A percentile compares a stretch with the other conserved stretches of the same genome.
Conservation (phyloP, 73 alveolate genomes). For the Paramecium caudatum region DNA sequence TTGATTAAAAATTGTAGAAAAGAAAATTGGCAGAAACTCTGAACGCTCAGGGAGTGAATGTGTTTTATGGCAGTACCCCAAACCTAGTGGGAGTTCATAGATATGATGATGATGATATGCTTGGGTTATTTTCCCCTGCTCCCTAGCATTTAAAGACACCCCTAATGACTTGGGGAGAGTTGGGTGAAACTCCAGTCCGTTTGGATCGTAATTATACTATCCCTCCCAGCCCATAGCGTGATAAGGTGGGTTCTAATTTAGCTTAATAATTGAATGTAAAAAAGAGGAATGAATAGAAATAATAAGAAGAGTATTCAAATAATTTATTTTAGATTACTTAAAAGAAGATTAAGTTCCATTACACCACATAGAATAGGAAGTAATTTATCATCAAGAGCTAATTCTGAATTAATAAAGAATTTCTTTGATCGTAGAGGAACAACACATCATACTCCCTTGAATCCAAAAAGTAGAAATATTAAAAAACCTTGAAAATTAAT, state of each 20-base stretch:
- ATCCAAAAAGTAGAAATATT: not conserved
- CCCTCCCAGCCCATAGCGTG: constrained; percentile 31
- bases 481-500: not conserved
- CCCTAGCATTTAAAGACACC: constrained; percentile 38
- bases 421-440: constrained; percentile 31
- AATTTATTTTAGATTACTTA: not conserved
- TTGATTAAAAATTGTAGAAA: not conserved
- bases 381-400: not conserved
- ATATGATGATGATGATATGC: constrained; percentile 46
- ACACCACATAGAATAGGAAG: constrained; percentile 40
- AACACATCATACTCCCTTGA: constrained; percentile 23
- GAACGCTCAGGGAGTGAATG: constrained; percentile 44
- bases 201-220: constrained; percentile 23
- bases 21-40: constrained; percentile 22
- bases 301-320: constrained; percentile 18
- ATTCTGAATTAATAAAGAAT: constrained; percentile 32
- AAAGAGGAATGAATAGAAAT: constrained; percentile 46
- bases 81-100: constrained; percentile 47
- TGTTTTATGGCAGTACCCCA: constrained; percentile 29
- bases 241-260: constrained; percentile 6
- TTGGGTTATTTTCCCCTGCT: constrained; percentile 52
- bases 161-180: constrained; percentile 62
- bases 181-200: constrained; percentile 28
- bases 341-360: constrained; percentile 36
- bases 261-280: constrained; percentile 20